phyloP scores from a whole-genome alignment of 2,329 filamentous ascomycete species.

The Clonostachys byssicola region DNA sequence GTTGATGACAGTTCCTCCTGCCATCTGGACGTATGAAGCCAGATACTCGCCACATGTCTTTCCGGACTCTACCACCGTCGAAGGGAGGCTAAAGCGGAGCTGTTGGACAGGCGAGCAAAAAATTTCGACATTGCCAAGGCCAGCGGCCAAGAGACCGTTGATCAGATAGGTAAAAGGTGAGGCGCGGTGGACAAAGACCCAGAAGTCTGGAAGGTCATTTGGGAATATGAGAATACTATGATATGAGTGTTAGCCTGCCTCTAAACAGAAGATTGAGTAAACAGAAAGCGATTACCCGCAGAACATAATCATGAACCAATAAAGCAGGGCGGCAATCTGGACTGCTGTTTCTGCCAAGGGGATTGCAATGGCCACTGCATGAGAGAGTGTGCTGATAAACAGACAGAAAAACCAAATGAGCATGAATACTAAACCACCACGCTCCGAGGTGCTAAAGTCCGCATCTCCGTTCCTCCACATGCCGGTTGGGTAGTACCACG shows the following conservation, averaged over 20 bases:
- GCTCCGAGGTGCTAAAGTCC: conserved; percentile 37
- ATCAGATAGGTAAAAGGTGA: conserved; percentile 69
- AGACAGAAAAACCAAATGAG: conserved; percentile 60
- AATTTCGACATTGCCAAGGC: conserved; percentile 45
- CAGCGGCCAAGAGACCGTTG: conserved; percentile 65
- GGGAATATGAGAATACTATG: conserved; percentile 49
- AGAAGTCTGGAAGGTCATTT: conserved; percentile 61
- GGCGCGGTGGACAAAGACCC: conserved; percentile 70
- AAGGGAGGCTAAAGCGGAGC: conserved; percentile 54
- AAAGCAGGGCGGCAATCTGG: conserved; percentile 56
- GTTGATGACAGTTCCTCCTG: no score
- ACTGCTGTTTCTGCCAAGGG: conserved; percentile 37
- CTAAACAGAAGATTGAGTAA: conserved; percentile 53
- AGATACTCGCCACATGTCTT: conserved; percentile 55
- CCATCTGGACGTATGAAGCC: neutral
- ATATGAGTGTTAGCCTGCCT: conserved; percentile 43
- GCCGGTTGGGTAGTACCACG: conserved; percentile 67
- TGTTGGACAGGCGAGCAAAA: conserved; percentile 62
- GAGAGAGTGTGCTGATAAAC: conserved; percentile 57
- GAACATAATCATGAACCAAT: neutral
- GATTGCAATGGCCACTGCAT: no score
- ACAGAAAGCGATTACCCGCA: conserved; percentile 46
- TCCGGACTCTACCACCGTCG: conserved; percentile 11
- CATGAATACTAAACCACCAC: conserved; percentile 67
- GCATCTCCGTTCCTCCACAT: conserved; percentile 34